These are phyloP conservation scores for Quercus phellos DNA, from an alignment of 331 rosid species.

Conservation along the genomic window DNA sequence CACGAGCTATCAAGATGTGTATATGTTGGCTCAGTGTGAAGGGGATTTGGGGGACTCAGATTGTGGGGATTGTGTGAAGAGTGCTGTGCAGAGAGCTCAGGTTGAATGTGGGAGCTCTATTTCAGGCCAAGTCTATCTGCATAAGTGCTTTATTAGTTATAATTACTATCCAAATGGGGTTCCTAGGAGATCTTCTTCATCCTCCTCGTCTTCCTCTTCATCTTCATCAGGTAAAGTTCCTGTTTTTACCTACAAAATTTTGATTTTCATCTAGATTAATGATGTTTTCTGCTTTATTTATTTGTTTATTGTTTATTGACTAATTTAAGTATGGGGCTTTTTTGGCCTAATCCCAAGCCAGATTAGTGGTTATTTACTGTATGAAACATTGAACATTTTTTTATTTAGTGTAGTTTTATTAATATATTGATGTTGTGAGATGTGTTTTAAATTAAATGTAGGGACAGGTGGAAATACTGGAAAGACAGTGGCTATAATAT, in stretches of 20 bases:
- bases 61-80: conserved; percentile 78
- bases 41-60: conserved; percentile 87
- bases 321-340: background rate
- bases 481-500: conserved; percentile 80
- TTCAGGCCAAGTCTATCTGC: conserved; percentile 82
- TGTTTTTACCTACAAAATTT: no score
- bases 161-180: conserved; percentile 88
- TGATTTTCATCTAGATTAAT: no score
- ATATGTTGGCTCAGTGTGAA: conserved; percentile 87
- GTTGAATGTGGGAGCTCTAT: conserved; percentile 83
- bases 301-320: background rate
- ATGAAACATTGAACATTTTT: background rate
- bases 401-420: background rate
- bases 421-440: background rate
- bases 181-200: conserved; percentile 66
- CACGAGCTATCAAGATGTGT: conserved; percentile 57
- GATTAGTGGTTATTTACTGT: background rate
- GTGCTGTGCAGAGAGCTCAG: conserved; percentile 71
- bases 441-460: conserved; percentile 13
- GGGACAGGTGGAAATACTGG: conserved; percentile 69
- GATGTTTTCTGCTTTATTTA: no score
- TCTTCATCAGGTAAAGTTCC: conserved; percentile 55
- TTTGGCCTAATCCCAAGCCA: background rate
- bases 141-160: conserved; percentile 77
- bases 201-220: conserved; percentile 40